Conservation (phyloP, 148 eudicot species). For the Vaccinium myrtillus region DNA sequence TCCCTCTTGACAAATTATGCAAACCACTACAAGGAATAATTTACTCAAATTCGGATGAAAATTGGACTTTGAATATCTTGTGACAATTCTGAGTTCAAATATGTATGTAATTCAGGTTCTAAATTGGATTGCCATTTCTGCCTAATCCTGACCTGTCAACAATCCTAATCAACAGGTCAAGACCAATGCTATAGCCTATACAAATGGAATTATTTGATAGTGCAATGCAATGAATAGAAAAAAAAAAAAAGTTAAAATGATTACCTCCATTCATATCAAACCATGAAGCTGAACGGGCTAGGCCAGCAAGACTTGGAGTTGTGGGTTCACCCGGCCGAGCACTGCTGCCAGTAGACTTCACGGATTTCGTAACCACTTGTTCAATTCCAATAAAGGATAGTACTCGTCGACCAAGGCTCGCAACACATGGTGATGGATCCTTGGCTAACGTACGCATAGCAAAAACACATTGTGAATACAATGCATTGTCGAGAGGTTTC, state of each 20-base stretch:
- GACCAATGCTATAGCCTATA: neutral
- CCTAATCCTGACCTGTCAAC: neutral
- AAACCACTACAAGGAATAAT: neutral
- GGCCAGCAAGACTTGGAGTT: constrained; percentile 58
- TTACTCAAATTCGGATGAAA: neutral
- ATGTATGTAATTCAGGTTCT: neutral
- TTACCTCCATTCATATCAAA: constrained; percentile 92
- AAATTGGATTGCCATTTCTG: neutral
- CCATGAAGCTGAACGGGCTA: constrained; percentile 93
- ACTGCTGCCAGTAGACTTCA: constrained; percentile 46
- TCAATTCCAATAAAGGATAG: constrained; percentile 83
- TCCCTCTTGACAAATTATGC: neutral
- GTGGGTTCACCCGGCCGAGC: constrained; percentile 53
- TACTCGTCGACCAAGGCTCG: constrained; percentile 77
- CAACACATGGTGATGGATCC: constrained; percentile 91
- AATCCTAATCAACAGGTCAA: neutral
- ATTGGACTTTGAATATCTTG: neutral
- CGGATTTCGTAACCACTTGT: constrained; percentile 72
- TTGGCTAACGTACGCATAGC: constrained; percentile 83
- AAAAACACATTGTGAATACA: constrained; percentile 68
- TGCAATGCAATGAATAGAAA: constrained; percentile 12
- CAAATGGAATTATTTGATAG: neutral
- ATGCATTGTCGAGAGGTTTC: constrained; percentile 61
- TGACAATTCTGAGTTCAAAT: neutral
- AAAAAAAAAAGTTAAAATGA: neutral